Evolutionary conservation across 306 rosid genomes (phyloP), one percentile per base, ranked within the genome.

Genomic region (Cicer cuneatum): DNA sequence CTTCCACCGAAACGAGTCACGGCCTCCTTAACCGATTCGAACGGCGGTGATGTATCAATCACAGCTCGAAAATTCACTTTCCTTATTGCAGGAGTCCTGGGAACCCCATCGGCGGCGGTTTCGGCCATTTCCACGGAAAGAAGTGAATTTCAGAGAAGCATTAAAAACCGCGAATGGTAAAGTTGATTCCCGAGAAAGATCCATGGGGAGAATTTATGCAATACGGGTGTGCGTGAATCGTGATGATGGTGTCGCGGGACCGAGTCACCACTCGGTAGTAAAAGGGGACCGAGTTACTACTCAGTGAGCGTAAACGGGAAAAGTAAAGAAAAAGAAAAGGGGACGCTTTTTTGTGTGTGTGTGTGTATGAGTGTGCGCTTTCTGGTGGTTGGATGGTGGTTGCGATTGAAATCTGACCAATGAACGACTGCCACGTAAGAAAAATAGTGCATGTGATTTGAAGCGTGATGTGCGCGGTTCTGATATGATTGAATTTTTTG

Each of bases 1-100:
- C 91, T 89, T n/a, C 98, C 98, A 4, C 97, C 94, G 56, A 91
- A 94, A 15, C 89, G 97, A 82, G 89, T 90, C 37, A 94, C 97
- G 1, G 97, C 98, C 83, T 94, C 97, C 80, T 84, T 92, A 5
- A 94, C 99, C 12, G 99, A 94, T 57, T 80, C 96, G 40, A 94
- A 94, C 1, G 99, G 99, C n/a, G 97, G 95, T 40, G 97, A 88
- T 1, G 96, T 92, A 59, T 94, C 99, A 24, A 94, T 92, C 42
- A 83, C 97, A 7, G 96, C 97, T 61, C 97, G 78, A 66, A 79
- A 63, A 83, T 84, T 87, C 70, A 90, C 89, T 52, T 82, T 85
- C 72, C 33, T 29, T 3, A 29, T 29, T 2, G 33, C 33, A 29
- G 5, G 5, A 29, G 33, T 29, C 33, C 33, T 29, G 33, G 33